phyloP scores from a whole-genome alignment of 2,329 filamentous ascomycete genomes.

The Fusarium sp. region DNA sequence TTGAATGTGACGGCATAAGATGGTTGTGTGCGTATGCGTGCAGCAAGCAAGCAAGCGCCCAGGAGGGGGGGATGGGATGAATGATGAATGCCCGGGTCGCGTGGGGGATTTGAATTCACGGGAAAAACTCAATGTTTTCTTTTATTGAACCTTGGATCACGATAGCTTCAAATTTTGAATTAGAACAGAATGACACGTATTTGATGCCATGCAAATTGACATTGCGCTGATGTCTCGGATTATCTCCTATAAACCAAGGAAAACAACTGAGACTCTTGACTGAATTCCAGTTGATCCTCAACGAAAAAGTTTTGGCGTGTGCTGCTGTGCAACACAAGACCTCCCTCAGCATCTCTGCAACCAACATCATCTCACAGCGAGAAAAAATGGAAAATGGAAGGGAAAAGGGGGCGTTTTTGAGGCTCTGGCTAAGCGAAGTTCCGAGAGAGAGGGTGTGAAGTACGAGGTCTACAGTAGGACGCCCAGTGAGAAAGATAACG shows the following conservation, averaged over 20 bases:
- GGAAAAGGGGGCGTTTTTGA: conserved; percentile 27
- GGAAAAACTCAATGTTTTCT: conserved; percentile 1
- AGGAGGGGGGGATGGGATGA: conserved; percentile 15
- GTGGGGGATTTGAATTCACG: conserved; percentile 12
- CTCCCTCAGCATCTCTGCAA: conserved; percentile 28
- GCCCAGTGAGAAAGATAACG: conserved; percentile 29
- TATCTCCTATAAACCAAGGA: not conserved
- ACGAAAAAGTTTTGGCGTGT: conserved; percentile 20
- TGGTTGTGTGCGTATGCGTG: conserved; percentile 7
- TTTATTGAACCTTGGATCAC: conserved; percentile 13
- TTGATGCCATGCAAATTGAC: not conserved
- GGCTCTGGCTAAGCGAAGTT: conserved; percentile 28
- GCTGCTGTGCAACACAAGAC: conserved; percentile 23
- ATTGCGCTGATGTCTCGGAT: not conserved
- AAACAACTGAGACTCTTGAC: not conserved
- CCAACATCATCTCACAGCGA: conserved; percentile 28
- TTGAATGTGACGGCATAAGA: conserved; percentile 32
- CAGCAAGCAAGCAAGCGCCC: not conserved
- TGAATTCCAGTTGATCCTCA: conserved; percentile 17
- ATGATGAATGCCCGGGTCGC: conserved; percentile 4
- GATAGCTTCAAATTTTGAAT: conserved; percentile 16
- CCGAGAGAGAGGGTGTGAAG: conserved; percentile 33
- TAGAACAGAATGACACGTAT: not conserved
- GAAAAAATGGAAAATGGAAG: not conserved
- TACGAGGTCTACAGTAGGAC: not conserved